Evolutionary conservation across 2,329 filamentous ascomycete species (phyloP).

Genomic region (Exophiala sideris): DNA sequence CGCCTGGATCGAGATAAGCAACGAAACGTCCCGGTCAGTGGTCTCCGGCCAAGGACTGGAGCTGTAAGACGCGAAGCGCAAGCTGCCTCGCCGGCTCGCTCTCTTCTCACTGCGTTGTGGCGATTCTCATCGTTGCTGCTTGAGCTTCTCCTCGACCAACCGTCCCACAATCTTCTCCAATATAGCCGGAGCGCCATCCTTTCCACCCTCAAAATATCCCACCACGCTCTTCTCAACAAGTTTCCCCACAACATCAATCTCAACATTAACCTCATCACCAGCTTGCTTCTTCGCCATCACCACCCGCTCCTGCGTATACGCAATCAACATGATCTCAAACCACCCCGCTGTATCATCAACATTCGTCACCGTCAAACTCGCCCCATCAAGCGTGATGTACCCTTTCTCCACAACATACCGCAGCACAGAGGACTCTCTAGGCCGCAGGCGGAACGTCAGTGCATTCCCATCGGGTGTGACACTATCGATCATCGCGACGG

Average conservation of each 20-base stretch:
- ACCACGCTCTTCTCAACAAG: slow-evolving; percentile 73
- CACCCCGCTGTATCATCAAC: slow-evolving; percentile 78
- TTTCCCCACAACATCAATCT: slow-evolving; percentile 79
- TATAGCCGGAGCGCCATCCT: slow-evolving; percentile 48
- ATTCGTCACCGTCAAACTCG: slow-evolving; percentile 85
- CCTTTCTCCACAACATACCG: slow-evolving; percentile 94
- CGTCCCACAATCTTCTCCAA: slow-evolving; percentile 70
- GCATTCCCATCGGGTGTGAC: slow-evolving; percentile 84
- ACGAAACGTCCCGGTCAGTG: no score
- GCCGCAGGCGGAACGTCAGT: slow-evolving; percentile 77
- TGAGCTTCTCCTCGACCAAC: slow-evolving; percentile 69
- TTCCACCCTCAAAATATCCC: slow-evolving; percentile 61
- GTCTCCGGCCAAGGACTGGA: no score
- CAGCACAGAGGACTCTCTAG: slow-evolving; percentile 58
- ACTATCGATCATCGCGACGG: slow-evolving; percentile 70
- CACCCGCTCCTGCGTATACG: slow-evolving; percentile 91
- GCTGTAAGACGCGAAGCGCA: no score
- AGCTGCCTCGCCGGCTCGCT: no score
- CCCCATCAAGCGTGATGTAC: slow-evolving; percentile 89
- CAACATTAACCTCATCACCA: slow-evolving; percentile 83
- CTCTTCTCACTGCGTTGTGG: no score
- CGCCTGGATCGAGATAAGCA: no score
- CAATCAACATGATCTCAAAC: slow-evolving; percentile 95
- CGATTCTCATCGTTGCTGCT: slow-evolving; percentile 22
- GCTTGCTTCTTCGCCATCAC: slow-evolving; percentile 73